Base-by-base conservation (phyloP, 1,284 basidiomycete genomes). In the Ceratobasidium sp. region DNA sequence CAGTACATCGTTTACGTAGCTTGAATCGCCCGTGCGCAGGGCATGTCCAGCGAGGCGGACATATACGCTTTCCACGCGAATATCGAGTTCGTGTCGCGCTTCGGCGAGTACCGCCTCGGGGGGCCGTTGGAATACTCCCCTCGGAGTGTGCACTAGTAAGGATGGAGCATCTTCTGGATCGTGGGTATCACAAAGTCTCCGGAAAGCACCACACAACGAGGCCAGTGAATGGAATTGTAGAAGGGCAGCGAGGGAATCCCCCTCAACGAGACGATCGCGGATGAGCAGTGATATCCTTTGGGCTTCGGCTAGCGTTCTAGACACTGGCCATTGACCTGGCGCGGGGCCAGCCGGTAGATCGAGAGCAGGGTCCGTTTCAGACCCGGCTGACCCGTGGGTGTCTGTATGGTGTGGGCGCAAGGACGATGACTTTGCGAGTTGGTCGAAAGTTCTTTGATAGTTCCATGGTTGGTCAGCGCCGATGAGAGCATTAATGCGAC, bases 1-100 rank as follows among this genome's bases (percentile, higher is more conserved):
- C 67, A 70, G 25, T n/a, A 70, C 67, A 70, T 70, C 67, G 30
- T 70, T 70, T 70, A 70, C 67, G 67, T 70, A 70, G 67, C 67
- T 51, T 18, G 67, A 46, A 59, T 70, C 67, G 11, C 67, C 67
- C n/a, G 67, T 70, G 44, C 67, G 67, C 16, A 70, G 67, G 28
- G 67, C 67, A 44, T 70, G 67, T 28, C 67, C 67, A 14, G 56
- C 67, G 46, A 70, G 67, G 67, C 67, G 67, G 46, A 70, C 46
- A n/a, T 70, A 70, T 56, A 70, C 56, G 67, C 67, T 70, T 60
- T 70, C 67, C 28, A 70, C 67, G 67, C 67, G 67, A 58, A 51
- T n/a, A 23, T 70, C 67, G 67, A 70, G 56, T 49, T 70, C 67
- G 23, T 70, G 54, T 54, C 42, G 67, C 25, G 56, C 56, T 49